Evolutionary conservation across 139 green algal species (phyloP).

Genomic region (Chlamydomonas sp.): DNA sequence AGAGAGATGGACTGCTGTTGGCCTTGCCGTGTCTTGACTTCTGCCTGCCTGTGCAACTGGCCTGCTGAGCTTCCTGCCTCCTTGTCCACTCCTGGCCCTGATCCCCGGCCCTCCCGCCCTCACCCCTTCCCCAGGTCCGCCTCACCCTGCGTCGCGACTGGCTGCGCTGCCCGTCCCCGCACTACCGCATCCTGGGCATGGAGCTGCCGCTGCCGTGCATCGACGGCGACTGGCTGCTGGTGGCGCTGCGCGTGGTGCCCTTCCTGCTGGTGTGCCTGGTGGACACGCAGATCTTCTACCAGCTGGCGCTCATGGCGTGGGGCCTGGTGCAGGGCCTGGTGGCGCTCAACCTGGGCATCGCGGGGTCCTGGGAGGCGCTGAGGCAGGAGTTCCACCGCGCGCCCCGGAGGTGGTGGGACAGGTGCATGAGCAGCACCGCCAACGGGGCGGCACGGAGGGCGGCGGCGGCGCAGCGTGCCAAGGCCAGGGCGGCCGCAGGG

Average conservation of each 20-base stretch:
- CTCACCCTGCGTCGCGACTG: slow-evolving; percentile 30
- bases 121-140: too few species aligned
- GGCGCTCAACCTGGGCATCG: slow-evolving; percentile 19
- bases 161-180: neutral
- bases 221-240: slow-evolving; percentile 51
- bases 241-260: slow-evolving; percentile 33
- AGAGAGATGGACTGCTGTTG: too few species aligned
- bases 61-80: too few species aligned
- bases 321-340: slow-evolving; percentile 17
- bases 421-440: slow-evolving; percentile 15
- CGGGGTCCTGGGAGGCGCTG: slow-evolving; percentile 7
- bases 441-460: neutral
- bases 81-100: too few species aligned
- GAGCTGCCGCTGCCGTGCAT: slow-evolving; percentile 38
- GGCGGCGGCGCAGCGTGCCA: neutral
- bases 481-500: neutral
- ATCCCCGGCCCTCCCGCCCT: too few species aligned
- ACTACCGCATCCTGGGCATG: slow-evolving; percentile 3
- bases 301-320: slow-evolving; percentile 30
- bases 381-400: slow-evolving; percentile 17
- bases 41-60: too few species aligned
- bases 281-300: slow-evolving; percentile 60
- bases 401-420: slow-evolving; percentile 13
- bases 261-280: slow-evolving; percentile 57
- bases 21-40: too few species aligned